Evolutionary conservation across 306 rosid species (phyloP).

Genomic region (Sesbania bispinosa): DNA sequence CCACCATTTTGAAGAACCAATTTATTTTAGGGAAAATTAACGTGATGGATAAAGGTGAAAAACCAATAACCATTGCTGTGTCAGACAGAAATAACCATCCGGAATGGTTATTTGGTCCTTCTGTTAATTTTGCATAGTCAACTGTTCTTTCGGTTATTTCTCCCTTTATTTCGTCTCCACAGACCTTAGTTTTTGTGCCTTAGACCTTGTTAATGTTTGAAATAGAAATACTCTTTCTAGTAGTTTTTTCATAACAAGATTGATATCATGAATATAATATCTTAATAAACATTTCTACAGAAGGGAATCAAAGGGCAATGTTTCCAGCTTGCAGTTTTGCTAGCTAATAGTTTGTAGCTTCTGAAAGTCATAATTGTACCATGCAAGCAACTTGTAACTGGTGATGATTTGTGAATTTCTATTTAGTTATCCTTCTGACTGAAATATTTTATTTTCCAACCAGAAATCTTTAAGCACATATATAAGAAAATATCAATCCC

Average conservation of each 20-base stretch:
- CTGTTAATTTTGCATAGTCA: too few species aligned
- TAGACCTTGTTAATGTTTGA: background rate
- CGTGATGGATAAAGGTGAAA: too few species aligned
- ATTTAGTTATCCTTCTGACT: background rate
- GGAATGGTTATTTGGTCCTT: too few species aligned
- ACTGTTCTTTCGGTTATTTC: too few species aligned
- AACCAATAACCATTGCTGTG: too few species aligned
- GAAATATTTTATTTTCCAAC: slow-evolving; percentile 17
- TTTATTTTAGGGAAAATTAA: too few species aligned
- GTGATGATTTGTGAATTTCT: background rate
- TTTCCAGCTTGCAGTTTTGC: background rate
- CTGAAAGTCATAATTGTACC: background rate
- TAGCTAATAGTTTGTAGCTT: background rate
- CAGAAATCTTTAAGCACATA: slow-evolving; percentile 58
- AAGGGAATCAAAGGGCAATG: background rate
- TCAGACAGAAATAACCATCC: too few species aligned
- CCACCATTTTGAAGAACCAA: too few species aligned
- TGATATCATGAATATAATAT: background rate
- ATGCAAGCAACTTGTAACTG: background rate
- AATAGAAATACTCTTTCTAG: background rate
- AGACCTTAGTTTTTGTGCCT: background rate
- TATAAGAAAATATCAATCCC: slow-evolving; percentile 43
- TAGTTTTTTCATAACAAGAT: background rate
- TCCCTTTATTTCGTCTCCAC: background rate
- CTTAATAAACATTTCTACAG: background rate